A percentile compares a stretch with the other conserved stretches of the same genome.
These are phyloP conservation scores for Schizophyllum amplum DNA, from an alignment of 1,284 basidiomycete species.

Conservation along the genomic window DNA sequence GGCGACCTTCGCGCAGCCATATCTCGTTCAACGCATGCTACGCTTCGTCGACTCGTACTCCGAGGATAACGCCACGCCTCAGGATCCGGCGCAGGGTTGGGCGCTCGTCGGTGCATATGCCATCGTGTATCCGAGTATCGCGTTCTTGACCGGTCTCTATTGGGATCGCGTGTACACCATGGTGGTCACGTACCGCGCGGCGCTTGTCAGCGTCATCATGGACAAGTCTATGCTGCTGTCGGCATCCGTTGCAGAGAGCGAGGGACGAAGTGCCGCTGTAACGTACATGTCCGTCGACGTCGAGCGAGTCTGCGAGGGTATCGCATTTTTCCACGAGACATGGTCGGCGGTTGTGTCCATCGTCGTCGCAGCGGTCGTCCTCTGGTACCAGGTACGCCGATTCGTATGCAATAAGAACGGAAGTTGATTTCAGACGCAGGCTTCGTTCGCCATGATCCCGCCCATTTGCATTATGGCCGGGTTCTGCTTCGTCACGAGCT, in stretches of 20 bases:
- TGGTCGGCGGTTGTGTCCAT: conserved; percentile 18
- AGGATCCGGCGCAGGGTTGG: conserved; percentile 16
- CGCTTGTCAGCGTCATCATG: conserved; percentile 13
- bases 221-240: conserved; percentile 13
- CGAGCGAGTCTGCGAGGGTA: conserved; percentile 18
- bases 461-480: conserved; percentile 10
- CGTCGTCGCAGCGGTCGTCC: conserved; percentile 14
- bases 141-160: conserved; percentile 16
- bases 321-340: conserved; percentile 17
- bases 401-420: background rate
- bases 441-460: conserved; percentile 11
- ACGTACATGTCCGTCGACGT: conserved; percentile 19
- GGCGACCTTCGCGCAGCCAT: conserved; percentile 19
- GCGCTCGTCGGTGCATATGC: conserved; percentile 18
- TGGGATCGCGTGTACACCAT: conserved; percentile 16
- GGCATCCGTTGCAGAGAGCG: conserved; percentile 6
- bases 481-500: conserved; percentile 7
- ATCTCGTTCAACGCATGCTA: conserved; percentile 16
- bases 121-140: conserved; percentile 14
- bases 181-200: conserved; percentile 5
- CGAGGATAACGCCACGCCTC: conserved; percentile 1
- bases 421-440: background rate
- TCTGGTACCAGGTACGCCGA: conserved; percentile 15
- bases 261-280: conserved; percentile 13
- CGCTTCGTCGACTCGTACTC: conserved; percentile 12